Conservation (phyloP, 2,329 filamentous ascomycete species). For the Alternaria hordeiaustralica region DNA sequence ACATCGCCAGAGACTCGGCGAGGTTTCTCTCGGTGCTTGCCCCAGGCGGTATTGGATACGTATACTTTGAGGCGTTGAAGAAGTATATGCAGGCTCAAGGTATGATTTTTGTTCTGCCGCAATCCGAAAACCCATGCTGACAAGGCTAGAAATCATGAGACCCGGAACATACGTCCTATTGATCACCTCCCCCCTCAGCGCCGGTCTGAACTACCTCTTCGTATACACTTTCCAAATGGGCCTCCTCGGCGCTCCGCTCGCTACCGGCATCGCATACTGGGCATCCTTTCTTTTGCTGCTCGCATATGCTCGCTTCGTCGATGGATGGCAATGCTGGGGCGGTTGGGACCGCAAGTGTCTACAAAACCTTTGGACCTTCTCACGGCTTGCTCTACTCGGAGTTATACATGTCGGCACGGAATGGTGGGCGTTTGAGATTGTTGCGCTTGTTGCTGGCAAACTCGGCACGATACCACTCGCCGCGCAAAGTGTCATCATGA, state of each 20-base stretch:
- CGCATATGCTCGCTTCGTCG: constrained; percentile 73
- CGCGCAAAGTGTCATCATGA: constrained; percentile 90
- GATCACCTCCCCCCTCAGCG: constrained; percentile 66
- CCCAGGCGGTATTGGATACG: constrained; percentile 82
- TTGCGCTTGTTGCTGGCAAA: constrained; percentile 79
- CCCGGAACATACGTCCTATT: constrained; percentile 68
- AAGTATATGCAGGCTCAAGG: constrained; percentile 66
- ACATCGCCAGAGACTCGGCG: constrained; percentile 75
- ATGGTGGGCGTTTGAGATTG: constrained; percentile 95
- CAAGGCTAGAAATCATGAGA: constrained; percentile 62
- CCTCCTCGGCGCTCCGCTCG: constrained; percentile 79
- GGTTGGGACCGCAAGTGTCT: constrained; percentile 71
- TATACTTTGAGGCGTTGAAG: constrained; percentile 83
- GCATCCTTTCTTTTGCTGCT: constrained; percentile 78
- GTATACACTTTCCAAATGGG: constrained; percentile 74
- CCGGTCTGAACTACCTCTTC: constrained; percentile 69
- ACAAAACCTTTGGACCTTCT: constrained; percentile 73
- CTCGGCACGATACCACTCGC: constrained; percentile 80
- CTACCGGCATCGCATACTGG: constrained; percentile 88
- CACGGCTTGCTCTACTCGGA: constrained; percentile 75
- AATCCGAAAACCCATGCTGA: constrained; percentile 4
- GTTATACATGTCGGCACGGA: constrained; percentile 86
- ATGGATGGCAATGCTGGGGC: constrained; percentile 79
- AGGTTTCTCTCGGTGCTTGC: constrained; percentile 75
- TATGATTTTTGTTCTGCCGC: constrained; percentile 27